These are phyloP conservation scores for Nosema bombycis DNA, from an alignment of 371 early-diverging fungal species.

Conservation along the genomic window DNA sequence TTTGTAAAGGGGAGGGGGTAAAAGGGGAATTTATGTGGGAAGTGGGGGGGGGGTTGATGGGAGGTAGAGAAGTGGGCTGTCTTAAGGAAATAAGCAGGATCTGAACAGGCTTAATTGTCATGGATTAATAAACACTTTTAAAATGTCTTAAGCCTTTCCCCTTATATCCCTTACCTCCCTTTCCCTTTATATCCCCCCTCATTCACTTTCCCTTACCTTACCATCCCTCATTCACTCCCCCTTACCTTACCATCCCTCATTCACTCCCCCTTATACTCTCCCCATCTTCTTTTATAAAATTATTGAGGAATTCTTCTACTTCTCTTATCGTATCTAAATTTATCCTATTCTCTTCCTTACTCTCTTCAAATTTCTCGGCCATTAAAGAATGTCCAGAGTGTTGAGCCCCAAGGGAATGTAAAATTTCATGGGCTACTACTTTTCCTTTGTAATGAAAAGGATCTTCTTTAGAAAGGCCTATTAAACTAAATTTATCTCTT, in stretches of 20 bases:
- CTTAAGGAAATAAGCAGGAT: too few species aligned
- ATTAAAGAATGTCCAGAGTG: slow-evolving; percentile 10
- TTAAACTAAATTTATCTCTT: slow-evolving; percentile 7
- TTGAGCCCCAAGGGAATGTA: slow-evolving; percentile 38
- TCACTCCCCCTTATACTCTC: background rate
- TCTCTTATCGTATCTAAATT: too few species aligned
- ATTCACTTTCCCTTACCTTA: background rate
- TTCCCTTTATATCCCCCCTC: background rate
- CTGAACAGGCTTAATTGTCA: too few species aligned
- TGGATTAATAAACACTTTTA: background rate
- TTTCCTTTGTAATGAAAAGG: slow-evolving; percentile 34
- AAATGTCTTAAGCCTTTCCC: background rate
- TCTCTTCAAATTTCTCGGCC: too few species aligned
- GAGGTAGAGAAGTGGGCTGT: too few species aligned
- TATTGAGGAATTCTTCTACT: too few species aligned
- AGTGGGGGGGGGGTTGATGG: too few species aligned
- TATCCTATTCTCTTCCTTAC: too few species aligned
- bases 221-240: slow-evolving; percentile 13
- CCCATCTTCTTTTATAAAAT: slow-evolving; percentile 12
- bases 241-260: background rate
- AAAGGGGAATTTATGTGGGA: too few species aligned
- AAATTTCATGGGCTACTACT: slow-evolving; percentile 47
- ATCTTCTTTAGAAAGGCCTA: slow-evolving; percentile 6
- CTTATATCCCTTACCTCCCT: background rate
- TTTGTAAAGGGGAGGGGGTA: background rate